phyloP scores from a whole-genome alignment of 2,329 filamentous ascomycete species.

The Colletotrichum sp. region DNA sequence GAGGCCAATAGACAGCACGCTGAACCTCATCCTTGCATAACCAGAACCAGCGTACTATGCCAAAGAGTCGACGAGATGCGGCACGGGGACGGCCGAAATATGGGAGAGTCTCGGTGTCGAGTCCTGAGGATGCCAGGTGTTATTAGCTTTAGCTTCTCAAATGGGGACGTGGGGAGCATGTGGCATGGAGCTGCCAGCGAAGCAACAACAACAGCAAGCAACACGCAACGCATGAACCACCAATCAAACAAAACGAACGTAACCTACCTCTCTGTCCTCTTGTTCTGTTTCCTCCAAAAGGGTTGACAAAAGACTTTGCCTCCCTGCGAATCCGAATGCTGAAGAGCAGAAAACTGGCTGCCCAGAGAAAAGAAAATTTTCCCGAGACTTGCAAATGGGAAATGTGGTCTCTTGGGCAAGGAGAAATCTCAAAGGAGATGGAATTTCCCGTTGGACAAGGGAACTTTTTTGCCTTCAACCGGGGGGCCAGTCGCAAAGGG shows the following conservation, averaged over 20 bases:
- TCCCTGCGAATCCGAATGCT: neutral
- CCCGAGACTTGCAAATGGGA: slow-evolving; percentile 1
- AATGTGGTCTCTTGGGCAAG: slow-evolving; percentile 18
- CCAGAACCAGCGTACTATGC: neutral
- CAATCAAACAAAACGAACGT: neutral
- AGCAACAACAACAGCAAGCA: neutral
- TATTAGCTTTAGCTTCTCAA: slow-evolving; percentile 9
- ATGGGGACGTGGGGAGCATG: slow-evolving; percentile 3
- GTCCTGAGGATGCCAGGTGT: slow-evolving; percentile 17
- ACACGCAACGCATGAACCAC: neutral
- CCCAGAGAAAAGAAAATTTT: neutral
- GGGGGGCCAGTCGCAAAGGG: slow-evolving; percentile 1
- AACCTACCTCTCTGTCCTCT: neutral
- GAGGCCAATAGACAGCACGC: slow-evolving; percentile 70
- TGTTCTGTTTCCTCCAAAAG: neutral
- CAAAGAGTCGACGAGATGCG: neutral
- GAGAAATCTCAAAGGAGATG: slow-evolving; percentile 1
- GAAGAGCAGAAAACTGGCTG: neutral
- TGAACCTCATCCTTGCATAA: slow-evolving; percentile 72
- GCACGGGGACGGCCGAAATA: slow-evolving; percentile 1
- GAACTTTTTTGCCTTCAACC: slow-evolving; percentile 9
- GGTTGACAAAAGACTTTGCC: neutral
- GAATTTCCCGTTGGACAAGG: slow-evolving; percentile 19
- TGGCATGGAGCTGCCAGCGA: slow-evolving; percentile 12
- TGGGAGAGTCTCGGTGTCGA: neutral